These are phyloP conservation scores for Castanea sativa DNA, from an alignment of 306 rosid species.

Conservation along the genomic window DNA sequence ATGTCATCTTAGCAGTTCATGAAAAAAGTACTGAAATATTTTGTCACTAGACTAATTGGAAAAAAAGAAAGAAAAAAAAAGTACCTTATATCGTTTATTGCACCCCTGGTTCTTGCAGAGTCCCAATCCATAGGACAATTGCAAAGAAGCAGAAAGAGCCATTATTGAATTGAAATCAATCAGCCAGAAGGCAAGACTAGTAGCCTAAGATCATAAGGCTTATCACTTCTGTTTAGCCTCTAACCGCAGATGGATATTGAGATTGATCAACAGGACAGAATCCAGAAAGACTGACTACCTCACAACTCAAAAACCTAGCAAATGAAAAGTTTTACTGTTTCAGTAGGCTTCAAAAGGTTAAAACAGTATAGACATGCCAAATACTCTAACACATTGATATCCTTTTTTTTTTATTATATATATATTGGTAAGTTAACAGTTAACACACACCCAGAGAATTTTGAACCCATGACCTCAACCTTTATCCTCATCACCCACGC, in stretches of 20 bases:
- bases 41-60: background rate
- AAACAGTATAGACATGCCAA: background rate
- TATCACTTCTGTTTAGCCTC: slow-evolving; percentile 10
- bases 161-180: slow-evolving; percentile 36
- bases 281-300: slow-evolving; percentile 25
- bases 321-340: slow-evolving; percentile 4
- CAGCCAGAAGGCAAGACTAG: slow-evolving; percentile 27
- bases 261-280: slow-evolving; percentile 4
- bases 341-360: slow-evolving; percentile 15
- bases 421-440: no score
- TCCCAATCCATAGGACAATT: slow-evolving; percentile 69
- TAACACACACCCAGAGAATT: no score
- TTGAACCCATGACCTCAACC: background rate
- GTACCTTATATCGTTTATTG: slow-evolving; percentile 53
- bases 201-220: slow-evolving; percentile 20
- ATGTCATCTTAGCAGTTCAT: no score
- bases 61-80: background rate
- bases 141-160: slow-evolving; percentile 86
- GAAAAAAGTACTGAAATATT: no score
- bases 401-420: no score
- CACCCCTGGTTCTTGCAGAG: slow-evolving; percentile 57
- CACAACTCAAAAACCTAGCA: slow-evolving; percentile 27
- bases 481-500: background rate
- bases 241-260: slow-evolving; percentile 21
- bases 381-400: background rate